Evolutionary conservation across 1,284 basidiomycete species (phyloP).

Genomic region (Retiboletus flavoniger): DNA sequence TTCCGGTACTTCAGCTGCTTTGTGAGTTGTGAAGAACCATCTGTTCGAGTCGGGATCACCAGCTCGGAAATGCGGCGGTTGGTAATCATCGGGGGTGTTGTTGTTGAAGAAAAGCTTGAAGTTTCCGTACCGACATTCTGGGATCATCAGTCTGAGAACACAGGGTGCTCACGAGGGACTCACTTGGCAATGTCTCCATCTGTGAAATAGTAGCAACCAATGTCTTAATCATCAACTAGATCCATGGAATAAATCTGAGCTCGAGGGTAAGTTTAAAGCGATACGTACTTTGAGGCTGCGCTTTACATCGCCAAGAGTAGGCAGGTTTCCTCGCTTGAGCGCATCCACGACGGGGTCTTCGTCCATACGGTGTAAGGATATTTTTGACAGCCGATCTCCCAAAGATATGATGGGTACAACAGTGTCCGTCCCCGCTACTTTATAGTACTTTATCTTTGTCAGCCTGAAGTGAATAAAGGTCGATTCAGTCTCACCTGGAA

Average conservation of each 20-base stretch:
- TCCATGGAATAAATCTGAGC: slow-evolving; percentile 3
- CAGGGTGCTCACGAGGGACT: slow-evolving; percentile 19
- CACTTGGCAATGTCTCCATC: slow-evolving; percentile 76
- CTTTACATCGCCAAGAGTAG: slow-evolving; percentile 72
- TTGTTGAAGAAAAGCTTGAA: slow-evolving; percentile 81
- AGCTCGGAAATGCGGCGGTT: slow-evolving; percentile 70
- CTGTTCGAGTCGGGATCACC: slow-evolving; percentile 66
- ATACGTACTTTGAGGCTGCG: slow-evolving; percentile 61
- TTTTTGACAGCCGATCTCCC: slow-evolving; percentile 53
- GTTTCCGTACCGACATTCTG: slow-evolving; percentile 77
- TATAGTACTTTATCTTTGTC: slow-evolving; percentile 51
- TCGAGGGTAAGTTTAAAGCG: not conserved
- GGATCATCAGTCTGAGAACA: not conserved
- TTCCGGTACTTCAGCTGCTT: slow-evolving; percentile 65
- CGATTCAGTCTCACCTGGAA: slow-evolving; percentile 54
- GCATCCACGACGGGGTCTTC: slow-evolving; percentile 57
- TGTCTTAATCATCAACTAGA: slow-evolving; percentile 65
- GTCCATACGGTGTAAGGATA: slow-evolving; percentile 42
- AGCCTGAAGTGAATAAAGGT: not conserved
- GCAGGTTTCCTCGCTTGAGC: slow-evolving; percentile 52
- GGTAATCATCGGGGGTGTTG: slow-evolving; percentile 71
- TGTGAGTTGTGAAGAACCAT: slow-evolving; percentile 77
- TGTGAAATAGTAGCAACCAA: slow-evolving; percentile 72
- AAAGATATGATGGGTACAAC: slow-evolving; percentile 67
- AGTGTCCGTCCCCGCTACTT: slow-evolving; percentile 52